Percentiles rank a stretch among this genome's conserved stretches.
Conservation (phyloP, 1,284 basidiomycete genomes). For the Pascua sp. region DNA sequence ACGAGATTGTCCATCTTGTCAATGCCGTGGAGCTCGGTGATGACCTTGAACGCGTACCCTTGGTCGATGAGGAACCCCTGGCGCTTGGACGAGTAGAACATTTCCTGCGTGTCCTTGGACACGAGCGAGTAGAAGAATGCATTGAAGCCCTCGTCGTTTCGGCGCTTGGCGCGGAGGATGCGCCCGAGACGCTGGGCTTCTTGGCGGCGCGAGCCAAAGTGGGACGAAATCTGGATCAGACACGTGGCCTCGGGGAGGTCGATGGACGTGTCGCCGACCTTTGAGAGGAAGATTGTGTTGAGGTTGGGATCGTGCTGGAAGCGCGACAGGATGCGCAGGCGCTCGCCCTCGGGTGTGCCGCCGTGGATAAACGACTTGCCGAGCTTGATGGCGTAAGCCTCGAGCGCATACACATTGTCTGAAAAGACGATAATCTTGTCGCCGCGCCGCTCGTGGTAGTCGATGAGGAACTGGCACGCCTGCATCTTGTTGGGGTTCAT, state of each 20-base stretch:
- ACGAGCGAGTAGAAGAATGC: conserved; percentile 99
- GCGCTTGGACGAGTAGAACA: conserved; percentile 98
- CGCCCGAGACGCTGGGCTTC: conserved; percentile 95
- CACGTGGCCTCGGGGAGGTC: conserved; percentile 98
- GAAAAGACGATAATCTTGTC: conserved; percentile 99
- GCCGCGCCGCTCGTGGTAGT: conserved; percentile 94
- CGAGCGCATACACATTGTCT: conserved; percentile 94
- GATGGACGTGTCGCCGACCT: conserved; percentile 99
- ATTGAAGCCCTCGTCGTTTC: conserved; percentile 99
- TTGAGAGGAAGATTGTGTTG: conserved; percentile 98
- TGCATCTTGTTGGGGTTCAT: conserved; percentile 99
- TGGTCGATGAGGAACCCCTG: conserved; percentile 96
- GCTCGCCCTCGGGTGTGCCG: conserved; percentile 89
- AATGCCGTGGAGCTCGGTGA: conserved; percentile 93
- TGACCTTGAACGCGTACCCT: conserved; percentile 65
- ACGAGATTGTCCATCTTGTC: conserved; percentile 83
- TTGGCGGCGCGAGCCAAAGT: conserved; percentile 96
- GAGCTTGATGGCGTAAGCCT: conserved; percentile 93
- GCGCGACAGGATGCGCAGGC: conserved; percentile 89
- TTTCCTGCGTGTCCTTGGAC: conserved; percentile 97
- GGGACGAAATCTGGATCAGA: conserved; percentile 98
- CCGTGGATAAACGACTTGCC: conserved; percentile 96
- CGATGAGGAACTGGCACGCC: conserved; percentile 97
- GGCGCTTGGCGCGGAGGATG: conserved; percentile 91
- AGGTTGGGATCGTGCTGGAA: conserved; percentile 96